These are phyloP conservation scores for Backusella tarrabulga DNA, from an alignment of 192 early-diverging fungal species.

Conservation along the genomic window DNA sequence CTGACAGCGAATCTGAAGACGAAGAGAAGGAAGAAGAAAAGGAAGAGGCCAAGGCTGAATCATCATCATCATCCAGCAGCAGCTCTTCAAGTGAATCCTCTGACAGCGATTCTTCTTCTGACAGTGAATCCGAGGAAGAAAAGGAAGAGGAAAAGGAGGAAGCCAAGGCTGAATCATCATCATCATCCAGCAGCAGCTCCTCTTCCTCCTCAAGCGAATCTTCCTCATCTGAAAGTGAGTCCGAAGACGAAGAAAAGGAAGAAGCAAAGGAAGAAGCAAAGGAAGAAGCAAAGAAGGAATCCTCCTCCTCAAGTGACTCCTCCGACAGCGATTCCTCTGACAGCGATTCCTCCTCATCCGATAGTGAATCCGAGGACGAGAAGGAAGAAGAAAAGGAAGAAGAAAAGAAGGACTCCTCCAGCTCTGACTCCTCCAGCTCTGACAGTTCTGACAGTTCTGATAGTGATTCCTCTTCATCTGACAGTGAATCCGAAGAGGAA, in stretches of 20 bases:
- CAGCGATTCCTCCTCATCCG: constrained; percentile 1
- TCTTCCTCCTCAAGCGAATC: background rate
- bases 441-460: constrained; percentile 19
- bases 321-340: constrained; percentile 22
- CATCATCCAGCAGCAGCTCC: background rate
- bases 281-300: background rate
- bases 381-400: background rate
- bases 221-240: constrained; percentile 22
- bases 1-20: constrained; percentile 20
- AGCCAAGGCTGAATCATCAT: background rate
- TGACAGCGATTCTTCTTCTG: constrained; percentile 13
- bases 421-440: background rate
- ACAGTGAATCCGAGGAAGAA: background rate
- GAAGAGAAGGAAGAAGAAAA: background rate
- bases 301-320: background rate
- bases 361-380: constrained; percentile 12
- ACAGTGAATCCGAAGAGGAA: constrained; percentile 13
- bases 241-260: background rate
- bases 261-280: background rate
- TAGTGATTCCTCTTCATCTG: background rate
- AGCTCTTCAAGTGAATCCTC: constrained; percentile 6
- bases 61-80: background rate
- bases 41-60: background rate
- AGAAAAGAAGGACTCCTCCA: background rate
- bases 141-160: background rate